Evolutionary conservation across 768 basidiomycete species (phyloP).

Genomic region (Lactifluus rugatus): DNA sequence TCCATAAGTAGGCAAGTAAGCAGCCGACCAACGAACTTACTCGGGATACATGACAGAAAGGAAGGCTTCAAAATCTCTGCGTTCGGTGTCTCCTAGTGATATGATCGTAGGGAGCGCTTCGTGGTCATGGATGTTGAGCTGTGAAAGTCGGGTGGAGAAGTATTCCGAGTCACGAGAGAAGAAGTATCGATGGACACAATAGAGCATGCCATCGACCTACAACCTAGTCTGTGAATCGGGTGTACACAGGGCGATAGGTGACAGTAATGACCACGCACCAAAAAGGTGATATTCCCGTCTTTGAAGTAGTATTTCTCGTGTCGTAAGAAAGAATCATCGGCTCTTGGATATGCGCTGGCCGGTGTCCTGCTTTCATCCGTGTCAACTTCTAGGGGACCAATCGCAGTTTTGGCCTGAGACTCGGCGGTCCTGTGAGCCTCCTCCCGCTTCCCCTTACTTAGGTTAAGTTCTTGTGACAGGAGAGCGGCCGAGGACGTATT

Average conservation of each 20-base stretch:
- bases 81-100: neutral
- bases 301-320: constrained; percentile 4
- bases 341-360: neutral
- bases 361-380: neutral
- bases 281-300: neutral
- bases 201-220: neutral
- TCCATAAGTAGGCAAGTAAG: neutral
- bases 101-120: neutral
- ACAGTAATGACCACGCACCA: neutral
- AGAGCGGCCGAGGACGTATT: neutral
- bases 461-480: neutral
- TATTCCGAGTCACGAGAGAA: constrained; percentile 3
- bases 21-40: neutral
- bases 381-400: too few species aligned
- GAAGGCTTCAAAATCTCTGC: neutral
- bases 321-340: neutral
- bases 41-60: neutral
- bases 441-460: neutral
- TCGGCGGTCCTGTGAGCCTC: neutral
- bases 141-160: neutral
- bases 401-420: neutral
- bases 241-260: neutral
- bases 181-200: neutral
- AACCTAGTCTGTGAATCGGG: neutral
- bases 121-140: neutral